These are phyloP conservation scores for Candida piceae DNA, from an alignment of 805 yeast species.

Conservation along the genomic window DNA sequence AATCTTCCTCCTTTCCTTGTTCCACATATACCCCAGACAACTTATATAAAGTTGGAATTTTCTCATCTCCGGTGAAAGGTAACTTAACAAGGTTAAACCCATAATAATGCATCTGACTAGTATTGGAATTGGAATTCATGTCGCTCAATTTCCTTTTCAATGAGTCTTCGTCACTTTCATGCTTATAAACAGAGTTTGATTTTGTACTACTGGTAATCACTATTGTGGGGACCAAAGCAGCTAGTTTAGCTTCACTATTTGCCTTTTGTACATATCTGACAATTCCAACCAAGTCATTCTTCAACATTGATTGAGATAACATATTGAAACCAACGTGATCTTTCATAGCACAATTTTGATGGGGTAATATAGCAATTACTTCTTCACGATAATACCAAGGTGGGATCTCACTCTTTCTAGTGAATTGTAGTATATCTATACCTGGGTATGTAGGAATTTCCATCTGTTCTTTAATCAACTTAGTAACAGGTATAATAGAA, in stretches of 20 bases:
- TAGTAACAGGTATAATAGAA: constrained; percentile 49
- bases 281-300: constrained; percentile 44
- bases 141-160: constrained; percentile 20
- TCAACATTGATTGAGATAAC: constrained; percentile 49
- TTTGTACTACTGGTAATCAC: constrained; percentile 21
- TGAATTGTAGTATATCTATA: constrained; percentile 61
- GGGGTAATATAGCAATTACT: constrained; percentile 40
- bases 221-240: constrained; percentile 49
- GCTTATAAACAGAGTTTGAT: too few species aligned
- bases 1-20: constrained; percentile 16
- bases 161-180: too few species aligned
- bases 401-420: constrained; percentile 42
- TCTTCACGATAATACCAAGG: constrained; percentile 58
- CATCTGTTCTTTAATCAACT: constrained; percentile 39
- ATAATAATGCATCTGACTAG: constrained; percentile 24
- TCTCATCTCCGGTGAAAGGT: constrained; percentile 75
- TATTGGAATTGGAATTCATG: constrained; percentile 14
- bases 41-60: constrained; percentile 45
- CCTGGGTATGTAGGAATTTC: constrained; percentile 44
- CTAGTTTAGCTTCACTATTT: constrained; percentile 43
- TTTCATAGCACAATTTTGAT: constrained; percentile 10
- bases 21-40: constrained; percentile 32
- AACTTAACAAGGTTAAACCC: constrained; percentile 49
- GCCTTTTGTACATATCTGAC: constrained; percentile 57
- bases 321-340: constrained; percentile 41